These are phyloP conservation scores for Alternaria gaisen DNA, from an alignment of 2,329 filamentous ascomycete genomes.

Conservation along the genomic window DNA sequence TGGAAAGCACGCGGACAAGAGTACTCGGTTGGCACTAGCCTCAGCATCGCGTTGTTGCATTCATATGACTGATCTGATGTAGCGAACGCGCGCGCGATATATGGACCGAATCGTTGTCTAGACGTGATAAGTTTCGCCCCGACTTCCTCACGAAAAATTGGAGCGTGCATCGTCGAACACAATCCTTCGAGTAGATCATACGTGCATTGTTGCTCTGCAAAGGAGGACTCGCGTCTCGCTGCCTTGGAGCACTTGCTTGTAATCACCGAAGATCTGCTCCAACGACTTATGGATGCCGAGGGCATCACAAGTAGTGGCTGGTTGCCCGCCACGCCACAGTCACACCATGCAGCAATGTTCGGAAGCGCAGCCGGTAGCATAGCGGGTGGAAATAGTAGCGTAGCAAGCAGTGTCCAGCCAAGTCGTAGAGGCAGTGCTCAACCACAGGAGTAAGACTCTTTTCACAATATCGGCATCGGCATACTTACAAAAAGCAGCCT, in stretches of 20 bases:
- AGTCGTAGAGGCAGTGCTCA: constrained; percentile 40
- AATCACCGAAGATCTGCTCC: constrained; percentile 47
- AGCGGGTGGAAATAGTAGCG: constrained; percentile 33
- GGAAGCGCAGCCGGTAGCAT: constrained; percentile 28
- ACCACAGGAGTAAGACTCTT: constrained; percentile 35
- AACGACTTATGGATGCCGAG: constrained; percentile 44
- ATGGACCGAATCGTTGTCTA: constrained; percentile 47
- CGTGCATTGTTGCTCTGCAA: constrained; percentile 46
- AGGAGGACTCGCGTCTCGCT: constrained; percentile 41
- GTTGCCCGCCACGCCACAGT: constrained; percentile 45
- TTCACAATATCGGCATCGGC: not conserved
- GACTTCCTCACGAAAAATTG: constrained; percentile 45
- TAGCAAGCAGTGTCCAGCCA: constrained; percentile 25
- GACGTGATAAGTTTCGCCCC: constrained; percentile 49
- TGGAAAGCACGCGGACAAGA: constrained; percentile 45
- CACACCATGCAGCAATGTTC: constrained; percentile 42
- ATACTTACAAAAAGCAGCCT: constrained; percentile 9
- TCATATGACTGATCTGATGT: not conserved
- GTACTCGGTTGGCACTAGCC: constrained; percentile 36
- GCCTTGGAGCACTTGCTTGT: constrained; percentile 48
- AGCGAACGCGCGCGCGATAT: constrained; percentile 49
- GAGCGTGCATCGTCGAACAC: constrained; percentile 50
- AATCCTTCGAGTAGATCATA: constrained; percentile 46
- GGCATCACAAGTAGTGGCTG: constrained; percentile 48
- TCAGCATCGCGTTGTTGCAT: not conserved